Percentiles rank a stretch among this genome's conserved stretches.
These are phyloP conservation scores for Amaranthus tricolor DNA, from an alignment of 179 eudicot genomes.

Conservation along the genomic window DNA sequence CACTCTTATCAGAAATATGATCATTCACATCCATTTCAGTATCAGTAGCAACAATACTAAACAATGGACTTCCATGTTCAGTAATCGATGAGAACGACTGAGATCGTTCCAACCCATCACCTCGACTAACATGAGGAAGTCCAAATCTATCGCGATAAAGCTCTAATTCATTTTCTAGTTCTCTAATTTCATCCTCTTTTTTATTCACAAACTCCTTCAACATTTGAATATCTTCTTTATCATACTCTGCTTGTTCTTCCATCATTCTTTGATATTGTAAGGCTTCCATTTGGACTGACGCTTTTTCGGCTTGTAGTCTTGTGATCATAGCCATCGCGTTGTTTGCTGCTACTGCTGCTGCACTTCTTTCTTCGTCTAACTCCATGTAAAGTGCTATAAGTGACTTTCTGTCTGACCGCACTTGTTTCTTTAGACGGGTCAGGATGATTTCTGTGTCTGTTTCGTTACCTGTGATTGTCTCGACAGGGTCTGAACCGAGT, in stretches of 20 bases:
- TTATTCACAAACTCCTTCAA: slow-evolving; percentile 36
- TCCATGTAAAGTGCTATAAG: slow-evolving; percentile 44
- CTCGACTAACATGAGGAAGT: slow-evolving; percentile 17
- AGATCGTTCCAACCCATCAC: slow-evolving; percentile 26
- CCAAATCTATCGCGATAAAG: slow-evolving; percentile 39
- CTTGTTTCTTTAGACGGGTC: slow-evolving; percentile 35
- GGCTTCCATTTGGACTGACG: slow-evolving; percentile 50
- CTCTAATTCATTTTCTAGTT: slow-evolving; percentile 39
- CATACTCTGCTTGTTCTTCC: slow-evolving; percentile 57
- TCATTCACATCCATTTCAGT: slow-evolving; percentile 29
- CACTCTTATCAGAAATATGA: slow-evolving; percentile 24
- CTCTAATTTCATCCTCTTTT: slow-evolving; percentile 44
- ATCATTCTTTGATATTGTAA: slow-evolving; percentile 52
- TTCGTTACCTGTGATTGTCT: slow-evolving; percentile 32
- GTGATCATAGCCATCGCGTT: slow-evolving; percentile 57
- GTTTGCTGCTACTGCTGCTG: slow-evolving; percentile 53
- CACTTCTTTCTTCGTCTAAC: slow-evolving; percentile 49
- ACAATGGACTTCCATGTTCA: slow-evolving; percentile 40
- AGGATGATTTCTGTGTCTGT: slow-evolving; percentile 32
- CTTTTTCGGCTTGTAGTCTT: slow-evolving; percentile 45
- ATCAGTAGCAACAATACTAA: slow-evolving; percentile 28
- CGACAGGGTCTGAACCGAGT: slow-evolving; percentile 40
- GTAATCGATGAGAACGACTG: slow-evolving; percentile 40
- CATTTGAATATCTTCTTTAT: slow-evolving; percentile 41
- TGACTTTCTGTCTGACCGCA: slow-evolving; percentile 34